phyloP scores from a whole-genome alignment of 1,284 basidiomycete genomes.

The Agroathelia rolfsii region DNA sequence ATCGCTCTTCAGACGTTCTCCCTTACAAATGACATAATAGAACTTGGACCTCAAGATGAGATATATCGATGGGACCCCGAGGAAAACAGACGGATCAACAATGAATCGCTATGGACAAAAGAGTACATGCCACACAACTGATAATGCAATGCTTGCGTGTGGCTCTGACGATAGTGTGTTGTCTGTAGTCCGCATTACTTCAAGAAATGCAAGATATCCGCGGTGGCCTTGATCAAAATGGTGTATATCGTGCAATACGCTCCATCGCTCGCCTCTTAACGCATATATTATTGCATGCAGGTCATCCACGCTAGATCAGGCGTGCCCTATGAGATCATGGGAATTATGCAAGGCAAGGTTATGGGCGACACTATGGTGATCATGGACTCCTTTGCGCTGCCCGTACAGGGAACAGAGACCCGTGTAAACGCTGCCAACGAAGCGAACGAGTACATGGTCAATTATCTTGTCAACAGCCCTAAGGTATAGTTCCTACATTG shows the following conservation, averaged over 20 bases:
- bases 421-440: slow-evolving; percentile 94
- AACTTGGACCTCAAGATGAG: slow-evolving; percentile 65
- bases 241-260: slow-evolving; percentile 29
- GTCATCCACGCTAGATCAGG: slow-evolving; percentile 97
- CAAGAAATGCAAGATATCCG: slow-evolving; percentile 90
- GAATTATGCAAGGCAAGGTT: slow-evolving; percentile 96
- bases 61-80: slow-evolving; percentile 75
- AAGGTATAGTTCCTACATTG: slow-evolving; percentile 42
- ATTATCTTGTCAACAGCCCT: slow-evolving; percentile 75
- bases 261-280: slow-evolving; percentile 1
- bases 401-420: slow-evolving; percentile 98
- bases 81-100: slow-evolving; percentile 62
- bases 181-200: slow-evolving; percentile 77
- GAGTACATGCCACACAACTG: slow-evolving; percentile 45
- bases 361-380: slow-evolving; percentile 81
- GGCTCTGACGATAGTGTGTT: slow-evolving; percentile 7
- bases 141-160: slow-evolving; percentile 7
- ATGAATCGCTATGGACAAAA: slow-evolving; percentile 75
- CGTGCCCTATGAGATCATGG: slow-evolving; percentile 98
- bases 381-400: slow-evolving; percentile 93
- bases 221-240: slow-evolving; percentile 97
- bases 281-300: slow-evolving; percentile 28
- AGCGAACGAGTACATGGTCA: slow-evolving; percentile 98
- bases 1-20: slow-evolving; percentile 79
- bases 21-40: slow-evolving; percentile 69